Evolutionary conservation across 2,329 filamentous ascomycete species (phyloP).

Genomic region (Colletotrichum falcatum): DNA sequence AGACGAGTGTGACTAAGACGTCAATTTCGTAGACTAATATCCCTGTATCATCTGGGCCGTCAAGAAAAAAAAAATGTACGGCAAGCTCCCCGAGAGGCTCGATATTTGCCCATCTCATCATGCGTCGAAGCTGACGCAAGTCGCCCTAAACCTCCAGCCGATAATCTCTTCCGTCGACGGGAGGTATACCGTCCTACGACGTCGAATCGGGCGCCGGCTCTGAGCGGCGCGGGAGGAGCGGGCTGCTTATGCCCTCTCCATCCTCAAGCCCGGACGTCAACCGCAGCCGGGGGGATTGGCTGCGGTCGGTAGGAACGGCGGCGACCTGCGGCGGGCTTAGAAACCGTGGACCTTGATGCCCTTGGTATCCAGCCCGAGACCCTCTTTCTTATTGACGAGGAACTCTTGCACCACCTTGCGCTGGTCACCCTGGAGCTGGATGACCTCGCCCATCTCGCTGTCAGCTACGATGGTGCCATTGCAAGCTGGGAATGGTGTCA

Average conservation of each 20-base stretch:
- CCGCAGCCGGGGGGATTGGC: conserved; percentile 13
- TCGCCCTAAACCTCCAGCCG: conserved; percentile 39
- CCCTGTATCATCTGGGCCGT: conserved; percentile 7
- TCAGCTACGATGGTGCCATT: conserved; percentile 99
- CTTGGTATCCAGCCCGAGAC: conserved; percentile 93
- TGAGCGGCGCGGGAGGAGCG: conserved; percentile 33
- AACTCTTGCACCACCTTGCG: conserved; percentile 99
- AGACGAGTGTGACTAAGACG: conserved; percentile 8
- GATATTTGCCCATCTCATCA: conserved; percentile 30
- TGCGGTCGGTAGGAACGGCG: conserved; percentile 49
- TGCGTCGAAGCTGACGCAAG: conserved; percentile 39
- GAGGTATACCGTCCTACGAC: conserved; percentile 40
- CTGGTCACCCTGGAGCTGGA: conserved; percentile 99
- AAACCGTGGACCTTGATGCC: conserved; percentile 86
- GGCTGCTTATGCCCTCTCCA: conserved; percentile 25
- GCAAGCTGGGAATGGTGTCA: conserved; percentile 74
- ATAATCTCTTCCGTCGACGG: conserved; percentile 34
- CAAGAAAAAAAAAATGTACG: conserved; percentile 25
- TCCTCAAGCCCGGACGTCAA: conserved; percentile 37
- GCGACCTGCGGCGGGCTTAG: conserved; percentile 56
- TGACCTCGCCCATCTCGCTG: conserved; percentile 98
- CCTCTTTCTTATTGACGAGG: conserved; percentile 94
- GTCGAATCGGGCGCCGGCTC: conserved; percentile 34
- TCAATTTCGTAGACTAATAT: conserved; percentile 23
- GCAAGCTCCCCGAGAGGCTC: conserved; percentile 1